Conservation (phyloP, 768 basidiomycete genomes). For the Lyophyllum semitale region DNA sequence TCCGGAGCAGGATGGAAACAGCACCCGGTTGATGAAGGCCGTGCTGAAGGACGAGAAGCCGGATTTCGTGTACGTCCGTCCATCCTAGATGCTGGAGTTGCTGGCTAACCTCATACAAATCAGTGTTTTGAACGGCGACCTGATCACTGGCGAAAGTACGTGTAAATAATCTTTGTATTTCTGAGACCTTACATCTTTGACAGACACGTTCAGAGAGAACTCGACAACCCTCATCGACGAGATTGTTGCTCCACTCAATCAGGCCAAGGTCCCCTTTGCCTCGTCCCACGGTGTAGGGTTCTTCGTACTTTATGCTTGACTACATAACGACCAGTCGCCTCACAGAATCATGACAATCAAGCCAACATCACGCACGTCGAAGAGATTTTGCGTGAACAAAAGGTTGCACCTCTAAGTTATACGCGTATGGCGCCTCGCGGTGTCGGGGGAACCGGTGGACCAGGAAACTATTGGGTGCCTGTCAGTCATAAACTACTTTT, state of each 20-base stretch:
- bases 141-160: conserved; percentile 73
- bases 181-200: not conserved
- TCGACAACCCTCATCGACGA: conserved; percentile 66
- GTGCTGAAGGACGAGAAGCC: conserved; percentile 62
- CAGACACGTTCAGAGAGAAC: conserved; percentile 70
- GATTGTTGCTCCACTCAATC: conserved; percentile 62
- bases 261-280: conserved; percentile 61
- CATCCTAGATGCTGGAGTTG: conserved; percentile 1
- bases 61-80: conserved; percentile 61
- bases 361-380: conserved; percentile 69
- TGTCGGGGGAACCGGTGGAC: conserved; percentile 64
- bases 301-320: not conserved
- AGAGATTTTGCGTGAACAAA: conserved; percentile 65
- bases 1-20: conserved; percentile 66
- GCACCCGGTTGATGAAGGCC: conserved; percentile 55
- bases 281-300: conserved; percentile 64
- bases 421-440: conserved; percentile 61
- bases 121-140: conserved; percentile 72
- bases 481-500: conserved; percentile 35
- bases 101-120: not conserved
- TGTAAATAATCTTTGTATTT: not conserved
- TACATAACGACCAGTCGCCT: not conserved
- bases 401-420: conserved; percentile 60
- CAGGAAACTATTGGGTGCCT: conserved; percentile 80
- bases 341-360: conserved; percentile 74